A percentile compares a stretch with the other conserved stretches of the same genome.
These are phyloP conservation scores for Helianthus annuus DNA, from an alignment of 129 eudicot species.

Conservation along the genomic window HanXRQr2.0-SUNRISE NC_035440.2:111297971-111298470, in stretches of 20 bases:
- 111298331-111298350: neutral
- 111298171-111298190: neutral
- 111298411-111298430: constrained; percentile 90
- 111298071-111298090: constrained; percentile 94
- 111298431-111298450: constrained; percentile 98
- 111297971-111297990: neutral
- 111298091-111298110: constrained; percentile 92
- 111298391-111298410: constrained; percentile 73
- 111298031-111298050: constrained; percentile 90
- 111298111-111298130: constrained; percentile 98
- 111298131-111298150: constrained; percentile 19
- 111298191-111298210: neutral
- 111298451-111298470: constrained; percentile 45
- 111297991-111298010: neutral
- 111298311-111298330: constrained; percentile 20
- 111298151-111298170: constrained; percentile 4
- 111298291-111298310: constrained; percentile 81
- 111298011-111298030: neutral
- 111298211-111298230: constrained; percentile 55
- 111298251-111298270: constrained; percentile 88
- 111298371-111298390: constrained; percentile 14
- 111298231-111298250: constrained; percentile 93
- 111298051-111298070: constrained; percentile 79
- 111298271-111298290: constrained; percentile 76
- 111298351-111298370: neutral